Evolutionary conservation across 768 basidiomycete species (phyloP), one percentile per base, ranked within the genome.

Genomic region (Lactifluus piperatus): DNA sequence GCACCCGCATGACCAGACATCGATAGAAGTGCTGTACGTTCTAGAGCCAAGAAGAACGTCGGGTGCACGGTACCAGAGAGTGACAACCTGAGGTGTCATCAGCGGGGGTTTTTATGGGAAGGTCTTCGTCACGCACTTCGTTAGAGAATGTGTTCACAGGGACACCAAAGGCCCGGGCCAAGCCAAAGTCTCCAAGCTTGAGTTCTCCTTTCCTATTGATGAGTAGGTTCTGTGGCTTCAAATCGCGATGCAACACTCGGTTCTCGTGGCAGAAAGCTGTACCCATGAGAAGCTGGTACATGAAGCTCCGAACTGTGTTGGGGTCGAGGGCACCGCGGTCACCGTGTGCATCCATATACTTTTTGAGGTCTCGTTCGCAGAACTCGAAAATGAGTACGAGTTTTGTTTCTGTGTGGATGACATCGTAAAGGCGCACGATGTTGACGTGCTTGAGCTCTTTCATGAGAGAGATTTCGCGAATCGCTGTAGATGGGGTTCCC

Each of bases 61-160:
- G 0, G 97, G 97, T 1, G 97, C 94, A 54, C 97, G 86, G 71
- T 99, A 99, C 97, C 97, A 99, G 14, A 98, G 74, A 29, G 97
- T 99, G 22, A 98, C 97, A 57, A 99, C 97, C 91, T 92, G 60
- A 27, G 2, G 58, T n/a, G 41, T 51, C 26, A 58, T 62, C 7
- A 62, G 53, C 36, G 47, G 56, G 54, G 43, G 39, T 56, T 54
- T 36, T 47, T 1, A 34, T 43, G 11, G 36, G 16, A 29, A 34
- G 37, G 49, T 50, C 43, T 49, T 39, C 26, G 13, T 60, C 69
- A 63, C 73, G 43, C 51, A 80, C 91, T 82, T 99, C 97, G 69
- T 99, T 99, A 18, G 91, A 94, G 72, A 98, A 99, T 0, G 97
- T 99, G 69, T 99, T 98, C 59, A 98, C 95, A 4, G 97, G 97